Evolutionary conservation across 768 basidiomycete species (phyloP).

Genomic region (Auriscalpium orientale): DNA sequence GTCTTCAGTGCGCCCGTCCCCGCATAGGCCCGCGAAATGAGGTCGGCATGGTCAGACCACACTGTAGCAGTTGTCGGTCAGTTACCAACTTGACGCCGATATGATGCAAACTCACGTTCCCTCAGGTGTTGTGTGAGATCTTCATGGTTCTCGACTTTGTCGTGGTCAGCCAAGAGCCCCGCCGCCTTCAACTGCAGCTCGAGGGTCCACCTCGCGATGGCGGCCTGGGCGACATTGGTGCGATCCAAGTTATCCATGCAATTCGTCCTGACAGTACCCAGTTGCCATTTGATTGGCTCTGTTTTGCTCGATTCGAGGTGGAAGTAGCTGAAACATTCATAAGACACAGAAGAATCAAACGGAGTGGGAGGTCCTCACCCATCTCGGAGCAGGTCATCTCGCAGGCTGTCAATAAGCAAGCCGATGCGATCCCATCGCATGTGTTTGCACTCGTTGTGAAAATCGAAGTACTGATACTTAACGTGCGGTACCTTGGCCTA

Average conservation of each 20-base stretch:
- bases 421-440: constrained; percentile 95
- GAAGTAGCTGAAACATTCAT: constrained; percentile 57
- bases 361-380: constrained; percentile 39
- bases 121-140: constrained; percentile 77
- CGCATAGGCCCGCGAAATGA: constrained; percentile 83
- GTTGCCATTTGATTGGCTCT: constrained; percentile 52
- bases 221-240: constrained; percentile 93
- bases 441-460: constrained; percentile 89
- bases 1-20: constrained; percentile 96
- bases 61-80: constrained; percentile 40
- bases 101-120: constrained; percentile 53
- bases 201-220: constrained; percentile 81
- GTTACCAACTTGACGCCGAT: neutral
- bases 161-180: constrained; percentile 64
- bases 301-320: constrained; percentile 45
- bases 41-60: constrained; percentile 96
- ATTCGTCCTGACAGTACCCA: constrained; percentile 82
- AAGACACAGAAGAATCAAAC: neutral
- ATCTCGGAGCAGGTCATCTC: constrained; percentile 58
- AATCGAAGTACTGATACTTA: constrained; percentile 93
- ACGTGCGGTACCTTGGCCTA: constrained; percentile 61
- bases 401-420: constrained; percentile 67
- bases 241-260: constrained; percentile 98
- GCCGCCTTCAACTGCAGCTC: constrained; percentile 67
- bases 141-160: constrained; percentile 75